These are phyloP conservation scores for Hyaloscypha finlandica DNA, from an alignment of 495 filamentous ascomycete species.

Conservation along the genomic window DNA sequence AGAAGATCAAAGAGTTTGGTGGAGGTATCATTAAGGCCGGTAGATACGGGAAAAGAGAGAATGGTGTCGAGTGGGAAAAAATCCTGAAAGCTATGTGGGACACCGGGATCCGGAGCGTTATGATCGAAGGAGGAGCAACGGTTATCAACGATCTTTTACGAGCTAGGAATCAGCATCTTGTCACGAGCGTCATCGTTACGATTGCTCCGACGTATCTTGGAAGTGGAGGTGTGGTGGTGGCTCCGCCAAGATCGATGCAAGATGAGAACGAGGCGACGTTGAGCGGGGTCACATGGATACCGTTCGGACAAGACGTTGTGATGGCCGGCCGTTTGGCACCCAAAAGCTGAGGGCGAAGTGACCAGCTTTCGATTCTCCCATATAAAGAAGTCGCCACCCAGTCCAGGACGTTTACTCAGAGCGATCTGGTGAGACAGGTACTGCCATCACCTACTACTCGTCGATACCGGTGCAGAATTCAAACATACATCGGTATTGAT, in stretches of 20 bases:
- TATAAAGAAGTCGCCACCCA: too few relatives aligned
- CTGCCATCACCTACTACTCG: too few relatives aligned
- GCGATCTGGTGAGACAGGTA: too few relatives aligned
- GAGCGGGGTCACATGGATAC: constrained; percentile 67
- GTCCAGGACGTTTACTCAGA: too few relatives aligned
- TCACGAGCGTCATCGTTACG: constrained; percentile 78
- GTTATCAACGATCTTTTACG: constrained; percentile 76
- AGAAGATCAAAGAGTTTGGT: constrained; percentile 40
- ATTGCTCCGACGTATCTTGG: constrained; percentile 86
- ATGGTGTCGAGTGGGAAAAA: constrained; percentile 27
- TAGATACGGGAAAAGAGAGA: constrained; percentile 30
- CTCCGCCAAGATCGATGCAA: constrained; percentile 49
- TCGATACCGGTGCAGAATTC: too few relatives aligned
- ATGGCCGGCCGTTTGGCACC: constrained; percentile 49
- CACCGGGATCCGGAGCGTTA: constrained; percentile 65
- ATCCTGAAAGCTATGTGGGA: constrained; percentile 18
- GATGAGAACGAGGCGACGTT: constrained; percentile 59
- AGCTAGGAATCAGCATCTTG: constrained; percentile 58
- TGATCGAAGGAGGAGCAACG: constrained; percentile 83
- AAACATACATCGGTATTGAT: too few relatives aligned
- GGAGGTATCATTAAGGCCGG: constrained; percentile 39
- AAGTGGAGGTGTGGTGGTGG: constrained; percentile 72
- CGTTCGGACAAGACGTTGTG: constrained; percentile 77
- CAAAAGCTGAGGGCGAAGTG: not conserved
- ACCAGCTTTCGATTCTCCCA: too few relatives aligned